Evolutionary conservation across 192 early-diverging fungal species (phyloP), one percentile per base, ranked within the genome.

Genomic region (Backusella sp.): DNA sequence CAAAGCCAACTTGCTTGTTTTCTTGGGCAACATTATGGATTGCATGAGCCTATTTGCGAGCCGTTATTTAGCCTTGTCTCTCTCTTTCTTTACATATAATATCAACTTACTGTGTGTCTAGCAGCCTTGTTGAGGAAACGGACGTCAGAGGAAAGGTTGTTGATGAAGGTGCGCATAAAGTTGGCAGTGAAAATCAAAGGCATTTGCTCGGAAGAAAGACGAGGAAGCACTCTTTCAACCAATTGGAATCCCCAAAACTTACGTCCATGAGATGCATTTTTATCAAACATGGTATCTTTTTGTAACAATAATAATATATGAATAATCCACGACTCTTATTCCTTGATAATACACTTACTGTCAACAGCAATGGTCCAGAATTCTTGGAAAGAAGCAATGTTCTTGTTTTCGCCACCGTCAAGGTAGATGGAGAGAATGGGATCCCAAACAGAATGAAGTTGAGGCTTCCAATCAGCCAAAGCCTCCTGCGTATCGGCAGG

Each of bases 181-280:
- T 95, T 92, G 26, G 88, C 89, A 62, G 96, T 93, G 77, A 96
- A 93, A 39, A 96, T 73, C 68, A 89, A 85, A 6, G 89, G 83
- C 66, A 94, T 84, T 59, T 94, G 87, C 5, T 88, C 85, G 30
- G 83, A 66, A 0, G 86, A 72, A 15, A 92, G 74, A 23, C 76
- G 80, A 2, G 86, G 86, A 36, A 95, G 82, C n/a, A 89, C 81
- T 73, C 85, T 88, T 71, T 92, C 89, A 56, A 98, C 90, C 26
- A 97, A 78, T 70, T 94, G 90, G 84, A 97, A 94, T 59, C 95
- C 96, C 89, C 96, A 91, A 85, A 88, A 95, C 81, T 93, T 95
- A 76, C 94, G 91, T 79, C 95, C 94, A 83, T 97, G 91, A 67
- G 90, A 89, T 15, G 90, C 75, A 7, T 90, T 86, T 0, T 90